Base-by-base conservation (phyloP, 352 stramenopile genomes). In the Saprolegnia diclina region DNA sequence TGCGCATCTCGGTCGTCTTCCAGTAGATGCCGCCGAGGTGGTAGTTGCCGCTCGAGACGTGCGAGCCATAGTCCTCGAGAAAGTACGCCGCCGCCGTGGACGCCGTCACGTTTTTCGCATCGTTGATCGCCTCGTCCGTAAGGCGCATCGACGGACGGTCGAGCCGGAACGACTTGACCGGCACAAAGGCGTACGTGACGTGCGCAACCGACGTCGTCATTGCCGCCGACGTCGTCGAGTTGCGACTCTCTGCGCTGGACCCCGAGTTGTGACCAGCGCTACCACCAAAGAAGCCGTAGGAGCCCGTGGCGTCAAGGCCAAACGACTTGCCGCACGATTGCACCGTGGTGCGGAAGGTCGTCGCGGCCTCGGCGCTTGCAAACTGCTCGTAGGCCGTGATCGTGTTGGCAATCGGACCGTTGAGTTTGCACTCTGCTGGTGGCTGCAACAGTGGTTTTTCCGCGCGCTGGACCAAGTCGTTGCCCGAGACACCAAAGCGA, bases 101-200 rank as follows among this genome's bases (percentile, higher is more conserved):
- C 11, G 11, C 2, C 19, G 24, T 40, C 11, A 59, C 35, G 35
- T 59, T n/a, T 10, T 18, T 16, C 11, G 52, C 52, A 4, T 14
- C 52, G 11, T 16, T 40, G 16, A 42, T 59, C 9, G 52, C 52
- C 3, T 59, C 52, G 13, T 59, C 52, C 24, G 52, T 21, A 42
- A 59, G 24, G 35, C 35, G 24, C 52, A 59, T 59, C 16, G 35
- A 40, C 3, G 52, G 4, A 3, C 19, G 24, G 13, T 14, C 24
- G 19, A 59, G 19, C 16, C 52, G 35, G 35, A 59, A 59, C 52
- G 52, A 59, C 52, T 59, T 59, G 35, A 59, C 35, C 3, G 52
- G 52, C 24, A 26, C 52, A 9, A 42, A 4, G 24, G 52, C 52
- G 35, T 59, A 59, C 24, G 13, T 59, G 13, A 59, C 35, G 19